Evolutionary conservation across 208 protist genomes (phyloP), one percentile per base, ranked within the genome.

Genomic region (Acanthamoeba culbertsoni): DNA sequence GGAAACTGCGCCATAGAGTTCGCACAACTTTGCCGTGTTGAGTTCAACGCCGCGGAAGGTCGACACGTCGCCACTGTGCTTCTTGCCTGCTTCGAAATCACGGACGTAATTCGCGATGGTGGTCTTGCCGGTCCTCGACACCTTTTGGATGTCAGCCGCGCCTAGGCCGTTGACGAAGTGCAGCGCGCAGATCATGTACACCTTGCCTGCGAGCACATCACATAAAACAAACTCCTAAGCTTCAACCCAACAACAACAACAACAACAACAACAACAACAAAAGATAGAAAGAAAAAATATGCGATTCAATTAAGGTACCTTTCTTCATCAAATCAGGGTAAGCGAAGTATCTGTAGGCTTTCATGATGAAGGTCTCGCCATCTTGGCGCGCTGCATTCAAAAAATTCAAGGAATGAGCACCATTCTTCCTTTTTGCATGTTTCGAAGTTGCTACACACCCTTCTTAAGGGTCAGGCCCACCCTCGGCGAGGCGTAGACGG

Each of bases 271-370:
- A 12, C 6, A 26, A 26, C 28, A 31, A 35, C 26, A 10, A 5
- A 37, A 1, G 1, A 10, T 40, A 1, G 20, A 26, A 7, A n/a
- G 1, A 26, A 57, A 20, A 57, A 12, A 75, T 7, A 31, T 1
- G 0, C 18, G 63, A 10, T n/a, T n/a, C n/a, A n/a, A 18, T 43
- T 10, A 0, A 23, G 0, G 1, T 26, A 51, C 71, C 86, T 35
- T 92, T 92, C 86, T 92, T 92, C 86, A 92, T 92, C 18, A 92
- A 45, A n/a, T 92, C 48, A 23, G 86, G 86, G 40, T 71, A 48
- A 28, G 55, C 46, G 86, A 79, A 77, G 86, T 63, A 92, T 5
- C 86, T 5, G 43, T 92, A 92, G 45, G 42, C 48, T 62, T 92
- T 92, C 86, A 92, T 92, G 45, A 92, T 92, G 86, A 79, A 92